Percentiles rank a stretch among this genome's conserved stretches.
These are phyloP conservation scores for Boletus subcaerulescens DNA, from an alignment of 768 basidiomycete species.

Conservation along the genomic window DNA sequence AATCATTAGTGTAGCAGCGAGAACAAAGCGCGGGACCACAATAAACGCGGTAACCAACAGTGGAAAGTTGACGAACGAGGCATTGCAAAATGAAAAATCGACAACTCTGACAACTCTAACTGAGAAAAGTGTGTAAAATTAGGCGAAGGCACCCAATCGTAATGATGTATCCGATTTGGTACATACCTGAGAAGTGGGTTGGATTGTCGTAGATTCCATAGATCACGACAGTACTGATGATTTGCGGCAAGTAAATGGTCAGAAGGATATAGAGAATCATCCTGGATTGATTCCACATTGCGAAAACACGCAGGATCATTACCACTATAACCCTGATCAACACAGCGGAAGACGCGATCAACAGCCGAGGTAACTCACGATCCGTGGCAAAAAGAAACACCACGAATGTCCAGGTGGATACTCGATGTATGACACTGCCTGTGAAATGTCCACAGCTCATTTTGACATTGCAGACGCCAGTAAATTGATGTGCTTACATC, in stretches of 20 bases:
- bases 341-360: background rate
- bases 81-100: background rate
- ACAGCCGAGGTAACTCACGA: background rate
- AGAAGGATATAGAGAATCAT: background rate
- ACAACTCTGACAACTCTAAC: background rate
- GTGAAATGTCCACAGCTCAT: background rate
- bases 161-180: background rate
- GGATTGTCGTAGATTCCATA: background rate
- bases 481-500: background rate
- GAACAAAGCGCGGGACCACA: background rate
- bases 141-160: no score
- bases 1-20: background rate
- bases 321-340: background rate
- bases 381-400: background rate
- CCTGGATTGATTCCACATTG: background rate
- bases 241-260: background rate
- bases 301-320: slow-evolving; percentile 3
- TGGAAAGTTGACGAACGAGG: background rate
- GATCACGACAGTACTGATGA: background rate
- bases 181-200: background rate
- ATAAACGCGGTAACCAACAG: background rate
- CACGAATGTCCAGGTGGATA: background rate
- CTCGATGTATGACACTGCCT: background rate
- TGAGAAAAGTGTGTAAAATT: background rate
- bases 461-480: background rate